These are phyloP conservation scores for Brassica hybrid DNA, from an alignment of 441 rosid species.

Conservation along the genomic window DNA sequence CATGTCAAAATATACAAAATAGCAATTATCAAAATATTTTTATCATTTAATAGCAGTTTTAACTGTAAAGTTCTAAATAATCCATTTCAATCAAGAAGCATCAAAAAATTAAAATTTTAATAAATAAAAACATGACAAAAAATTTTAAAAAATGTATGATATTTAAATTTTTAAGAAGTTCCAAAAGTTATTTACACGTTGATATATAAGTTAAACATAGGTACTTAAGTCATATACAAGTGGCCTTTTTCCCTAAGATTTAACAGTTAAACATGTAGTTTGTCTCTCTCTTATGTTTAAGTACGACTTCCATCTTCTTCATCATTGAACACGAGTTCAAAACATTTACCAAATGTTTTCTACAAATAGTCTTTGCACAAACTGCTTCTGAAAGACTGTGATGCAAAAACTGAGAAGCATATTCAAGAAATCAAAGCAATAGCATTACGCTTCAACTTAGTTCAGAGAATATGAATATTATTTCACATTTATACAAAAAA, in stretches of 20 bases:
- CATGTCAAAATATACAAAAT: not conserved
- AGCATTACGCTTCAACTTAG: not conserved
- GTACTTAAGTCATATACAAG: not conserved
- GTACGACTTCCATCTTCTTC: not conserved
- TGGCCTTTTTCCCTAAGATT: not conserved
- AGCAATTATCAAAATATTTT: not conserved
- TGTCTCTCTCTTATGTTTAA: no score
- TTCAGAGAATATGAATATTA: not conserved
- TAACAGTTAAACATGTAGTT: not conserved
- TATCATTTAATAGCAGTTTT: not conserved
- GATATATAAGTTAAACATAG: not conserved
- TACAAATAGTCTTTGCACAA: not conserved
- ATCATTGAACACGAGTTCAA: not conserved
- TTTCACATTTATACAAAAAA: slow-evolving; percentile 34
- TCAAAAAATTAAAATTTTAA: no score
- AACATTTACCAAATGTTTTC: not conserved
- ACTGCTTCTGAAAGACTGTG: not conserved
- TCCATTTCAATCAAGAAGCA: not conserved
- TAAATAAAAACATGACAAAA: not conserved
- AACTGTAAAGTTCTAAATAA: not conserved
- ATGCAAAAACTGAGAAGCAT: not conserved
- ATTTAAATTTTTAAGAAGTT: not conserved
- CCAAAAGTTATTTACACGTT: not conserved
- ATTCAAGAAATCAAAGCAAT: not conserved
- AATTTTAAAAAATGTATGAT: not conserved